Evolutionary conservation across 768 basidiomycete species (phyloP).

Genomic region (Coprinopsis sp.): DNA sequence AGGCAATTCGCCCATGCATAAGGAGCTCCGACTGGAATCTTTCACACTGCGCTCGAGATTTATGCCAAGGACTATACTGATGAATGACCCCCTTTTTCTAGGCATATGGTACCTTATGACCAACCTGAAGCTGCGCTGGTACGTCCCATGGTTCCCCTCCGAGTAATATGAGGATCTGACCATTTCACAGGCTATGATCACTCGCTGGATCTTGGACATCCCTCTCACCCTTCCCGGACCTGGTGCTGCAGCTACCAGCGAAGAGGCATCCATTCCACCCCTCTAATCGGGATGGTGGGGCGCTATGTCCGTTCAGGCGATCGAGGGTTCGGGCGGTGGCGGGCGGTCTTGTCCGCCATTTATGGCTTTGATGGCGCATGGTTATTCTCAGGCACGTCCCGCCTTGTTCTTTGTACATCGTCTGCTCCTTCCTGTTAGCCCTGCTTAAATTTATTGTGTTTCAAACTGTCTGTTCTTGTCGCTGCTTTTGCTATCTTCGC

Average conservation of each 20-base stretch:
- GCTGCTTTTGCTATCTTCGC: neutral
- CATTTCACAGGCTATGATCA: constrained; percentile 49
- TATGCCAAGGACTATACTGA: constrained; percentile 1
- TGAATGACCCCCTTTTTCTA: constrained; percentile 28
- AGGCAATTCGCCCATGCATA: neutral
- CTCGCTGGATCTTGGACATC: constrained; percentile 37
- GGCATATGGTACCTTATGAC: constrained; percentile 89
- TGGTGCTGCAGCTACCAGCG: neutral
- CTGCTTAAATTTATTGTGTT: too few species aligned
- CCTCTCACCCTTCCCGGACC: constrained; percentile 11
- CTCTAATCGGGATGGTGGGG: constrained; percentile 1
- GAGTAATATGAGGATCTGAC: constrained; percentile 1
- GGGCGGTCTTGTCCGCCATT: neutral
- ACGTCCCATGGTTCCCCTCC: constrained; percentile 19
- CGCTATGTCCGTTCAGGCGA: neutral
- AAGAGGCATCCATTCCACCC: constrained; percentile 1
- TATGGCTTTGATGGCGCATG: neutral
- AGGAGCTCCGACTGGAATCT: neutral
- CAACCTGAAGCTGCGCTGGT: constrained; percentile 85
- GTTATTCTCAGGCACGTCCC: neutral
- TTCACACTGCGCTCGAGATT: constrained; percentile 1
- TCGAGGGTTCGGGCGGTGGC: neutral
- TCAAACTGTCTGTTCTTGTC: neutral
- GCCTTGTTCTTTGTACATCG: neutral
- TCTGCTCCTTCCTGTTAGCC: neutral